A percentile compares a stretch with the other conserved stretches of the same genome.
phyloP scores from a whole-genome alignment of 805 yeast species.

The Candida berthetii region DNA sequence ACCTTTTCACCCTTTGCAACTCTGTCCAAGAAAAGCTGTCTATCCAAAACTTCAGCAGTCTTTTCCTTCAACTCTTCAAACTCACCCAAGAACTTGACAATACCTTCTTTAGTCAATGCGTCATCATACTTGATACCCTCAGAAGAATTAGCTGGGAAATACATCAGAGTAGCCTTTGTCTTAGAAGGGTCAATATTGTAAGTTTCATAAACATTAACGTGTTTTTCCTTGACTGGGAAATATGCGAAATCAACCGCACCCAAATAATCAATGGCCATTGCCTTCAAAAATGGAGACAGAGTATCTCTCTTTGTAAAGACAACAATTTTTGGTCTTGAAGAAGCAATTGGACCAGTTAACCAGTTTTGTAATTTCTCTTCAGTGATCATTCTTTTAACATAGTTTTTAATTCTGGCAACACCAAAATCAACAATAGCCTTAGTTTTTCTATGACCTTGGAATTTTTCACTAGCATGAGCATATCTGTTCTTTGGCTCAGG shows the following conservation, averaged over 20 bases:
- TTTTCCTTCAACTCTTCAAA: constrained; percentile 30
- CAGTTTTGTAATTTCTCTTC: constrained; percentile 25
- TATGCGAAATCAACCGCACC: constrained; percentile 42
- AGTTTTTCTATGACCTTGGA: constrained; percentile 55
- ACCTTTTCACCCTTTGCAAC: constrained; percentile 18
- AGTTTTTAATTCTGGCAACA: constrained; percentile 56
- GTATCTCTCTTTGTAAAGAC: constrained; percentile 45
- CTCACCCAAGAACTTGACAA: constrained; percentile 24
- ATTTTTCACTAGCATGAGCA: constrained; percentile 48
- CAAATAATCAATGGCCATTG: constrained; percentile 66
- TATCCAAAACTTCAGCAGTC: constrained; percentile 4
- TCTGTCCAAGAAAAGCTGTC: constrained; percentile 10
- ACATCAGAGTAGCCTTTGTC: constrained; percentile 8
- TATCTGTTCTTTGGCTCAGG: constrained; percentile 10
- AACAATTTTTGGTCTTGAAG: constrained; percentile 33
- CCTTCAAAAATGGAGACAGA: constrained; percentile 51
- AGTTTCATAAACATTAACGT: constrained; percentile 10
- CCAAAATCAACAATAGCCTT: constrained; percentile 49
- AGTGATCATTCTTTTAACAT: constrained; percentile 45
- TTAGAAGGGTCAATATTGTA: constrained; percentile 11
- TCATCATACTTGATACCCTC: constrained; percentile 21
- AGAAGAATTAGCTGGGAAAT: constrained; percentile 11
- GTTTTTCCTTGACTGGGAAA: constrained; percentile 22
- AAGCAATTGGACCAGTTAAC: constrained; percentile 8
- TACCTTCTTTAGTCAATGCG: constrained; percentile 21